A percentile compares a stretch with the other conserved stretches of the same genome.
Conservation (phyloP, 2,329 filamentous ascomycete species). For the Knufia petricola region DNA sequence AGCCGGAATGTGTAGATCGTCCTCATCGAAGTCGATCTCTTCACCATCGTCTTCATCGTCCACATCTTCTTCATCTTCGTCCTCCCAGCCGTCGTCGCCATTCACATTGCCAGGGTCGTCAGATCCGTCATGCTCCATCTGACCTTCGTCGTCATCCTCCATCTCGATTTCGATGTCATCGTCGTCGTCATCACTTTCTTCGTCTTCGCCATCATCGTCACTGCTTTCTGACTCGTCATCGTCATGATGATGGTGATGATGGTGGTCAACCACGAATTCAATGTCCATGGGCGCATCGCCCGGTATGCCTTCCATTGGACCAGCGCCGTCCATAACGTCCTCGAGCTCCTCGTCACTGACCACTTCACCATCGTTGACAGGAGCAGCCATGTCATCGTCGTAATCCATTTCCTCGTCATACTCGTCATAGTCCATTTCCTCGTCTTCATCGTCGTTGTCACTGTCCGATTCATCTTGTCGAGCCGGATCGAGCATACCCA, state of each 20-base stretch:
- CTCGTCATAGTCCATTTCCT: constrained; percentile 83
- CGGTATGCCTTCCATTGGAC: constrained; percentile 54
- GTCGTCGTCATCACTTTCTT: constrained; percentile 46
- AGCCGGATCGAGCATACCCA: constrained; percentile 85
- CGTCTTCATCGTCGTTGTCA: constrained; percentile 53
- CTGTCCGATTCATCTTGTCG: constrained; percentile 74
- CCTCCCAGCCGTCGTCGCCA: constrained; percentile 42
- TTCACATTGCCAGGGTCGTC: constrained; percentile 23
- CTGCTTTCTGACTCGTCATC: constrained; percentile 50
- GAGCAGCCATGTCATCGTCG: constrained; percentile 59
- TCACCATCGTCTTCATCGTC: constrained; percentile 35
- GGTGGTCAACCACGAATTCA: constrained; percentile 75
- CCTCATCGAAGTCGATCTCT: constrained; percentile 34
- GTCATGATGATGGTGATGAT: constrained; percentile 51
- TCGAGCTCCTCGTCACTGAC: constrained; percentile 84
- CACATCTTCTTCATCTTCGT: constrained; percentile 38
- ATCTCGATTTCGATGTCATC: constrained; percentile 48
- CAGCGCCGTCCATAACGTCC: constrained; percentile 64
- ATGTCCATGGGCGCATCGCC: constrained; percentile 59
- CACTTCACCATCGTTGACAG: constrained; percentile 70
- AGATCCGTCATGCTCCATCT: constrained; percentile 32
- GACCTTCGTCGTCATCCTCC: constrained; percentile 41
- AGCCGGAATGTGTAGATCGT: constrained; percentile 28
- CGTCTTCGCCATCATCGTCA: constrained; percentile 45
- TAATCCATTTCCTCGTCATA: constrained; percentile 89